Evolutionary conservation across 2,329 filamentous ascomycete genomes (phyloP), one percentile per base, ranked within the genome.

Genomic region (Teratosphaeria epicoccoides): DNA sequence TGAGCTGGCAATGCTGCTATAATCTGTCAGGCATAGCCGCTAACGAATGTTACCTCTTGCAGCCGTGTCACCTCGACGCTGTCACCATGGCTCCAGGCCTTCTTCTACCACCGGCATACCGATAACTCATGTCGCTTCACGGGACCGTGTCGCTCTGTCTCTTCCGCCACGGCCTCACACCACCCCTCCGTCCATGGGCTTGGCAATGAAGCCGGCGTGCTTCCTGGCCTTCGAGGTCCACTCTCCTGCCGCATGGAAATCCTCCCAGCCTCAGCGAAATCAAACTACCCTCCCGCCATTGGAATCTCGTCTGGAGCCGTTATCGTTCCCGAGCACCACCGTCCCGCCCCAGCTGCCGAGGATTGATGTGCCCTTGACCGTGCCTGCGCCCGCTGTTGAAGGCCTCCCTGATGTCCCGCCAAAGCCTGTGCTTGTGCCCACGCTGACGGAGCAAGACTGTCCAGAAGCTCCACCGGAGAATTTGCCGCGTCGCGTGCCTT

Each of bases 1-100:
- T 66, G 63, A 63, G 63, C 63, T 66, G 63, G 63, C 64, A 63
- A 54, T 60, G 59, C 61, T 58, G 55, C 54, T 58, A 61, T 24
- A 6, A 28, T 60, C 61, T 62, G 58, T 62, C 58, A 60, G 62
- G 49, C 53, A 61, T 55, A 52, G 51, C 59, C 59, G 61, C 64
- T 66, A 66, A 66, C 55, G 52, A 52, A 56, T 56, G 50, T 61
- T 52, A 57, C 60, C 53, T 54, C 51, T 52, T 60, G 58, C 61
- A 66, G 63, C 63, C 53, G 63, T 64, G 60, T 61, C 61, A 61
- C 61, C 57, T 54, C 47, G 53, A 51, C 58, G 55, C 59, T 57
- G 55, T 53, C 56, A 52, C 54, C 57, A 60, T 62, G 57, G 54
- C 52, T 61, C 59, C 50, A 57, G 29, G 24, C 60, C 57, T 54